phyloP scores from a whole-genome alignment of 1,139 yeast species.

The Pichia sp. region DNA sequence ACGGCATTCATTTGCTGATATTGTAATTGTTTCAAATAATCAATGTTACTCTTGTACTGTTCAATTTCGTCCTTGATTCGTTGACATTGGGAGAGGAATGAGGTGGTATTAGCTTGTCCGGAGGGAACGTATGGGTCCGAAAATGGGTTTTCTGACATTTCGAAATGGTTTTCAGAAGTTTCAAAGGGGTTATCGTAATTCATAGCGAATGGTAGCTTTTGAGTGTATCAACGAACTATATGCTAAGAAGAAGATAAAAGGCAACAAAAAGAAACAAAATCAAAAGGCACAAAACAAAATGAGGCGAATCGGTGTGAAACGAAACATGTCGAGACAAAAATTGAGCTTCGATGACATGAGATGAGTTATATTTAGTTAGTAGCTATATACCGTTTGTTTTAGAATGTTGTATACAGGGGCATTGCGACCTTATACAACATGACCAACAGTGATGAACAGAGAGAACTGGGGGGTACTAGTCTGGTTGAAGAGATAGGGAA shows the following conservation, averaged over 20 bases:
- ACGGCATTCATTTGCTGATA: constrained; percentile 8
- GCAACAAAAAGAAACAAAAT: too few species aligned
- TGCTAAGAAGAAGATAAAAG: not conserved
- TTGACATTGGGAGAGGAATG: constrained; percentile 7
- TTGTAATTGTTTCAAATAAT: constrained; percentile 9
- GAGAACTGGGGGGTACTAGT: too few species aligned
- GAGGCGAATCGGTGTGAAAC: too few species aligned
- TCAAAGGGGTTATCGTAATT: constrained; percentile 11
- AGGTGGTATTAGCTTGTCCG: not conserved
- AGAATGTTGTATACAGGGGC: too few species aligned
- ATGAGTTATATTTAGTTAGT: too few species aligned
- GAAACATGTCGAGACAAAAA: too few species aligned
- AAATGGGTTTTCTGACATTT: constrained; percentile 12
- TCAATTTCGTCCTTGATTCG: constrained; percentile 11
- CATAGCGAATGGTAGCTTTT: constrained; percentile 1
- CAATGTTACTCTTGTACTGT: constrained; percentile 7
- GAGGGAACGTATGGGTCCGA: constrained; percentile 13
- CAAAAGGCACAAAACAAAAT: too few species aligned
- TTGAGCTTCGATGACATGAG: too few species aligned
- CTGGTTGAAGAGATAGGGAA: constrained; percentile 7
- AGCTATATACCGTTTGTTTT: too few species aligned
- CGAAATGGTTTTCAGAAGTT: constrained; percentile 12
- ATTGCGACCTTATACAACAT: too few species aligned
- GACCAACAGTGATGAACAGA: too few species aligned
- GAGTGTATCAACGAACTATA: too few species aligned